Conservation (phyloP, 306 rosid genomes). For the Citrullus colocynthis region DNA sequence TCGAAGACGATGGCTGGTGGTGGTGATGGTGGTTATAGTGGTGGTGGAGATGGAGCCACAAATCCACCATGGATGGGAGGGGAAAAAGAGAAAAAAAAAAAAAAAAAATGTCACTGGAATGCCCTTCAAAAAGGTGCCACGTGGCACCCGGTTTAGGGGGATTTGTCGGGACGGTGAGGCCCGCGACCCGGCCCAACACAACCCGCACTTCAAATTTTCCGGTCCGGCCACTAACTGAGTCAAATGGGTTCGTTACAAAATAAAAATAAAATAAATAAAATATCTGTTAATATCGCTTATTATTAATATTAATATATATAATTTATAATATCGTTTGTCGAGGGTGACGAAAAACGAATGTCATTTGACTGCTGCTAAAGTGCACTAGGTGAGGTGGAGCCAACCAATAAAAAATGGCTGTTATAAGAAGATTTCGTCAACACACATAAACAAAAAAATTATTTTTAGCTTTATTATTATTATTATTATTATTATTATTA, state of each 20-base stretch:
- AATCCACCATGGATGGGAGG: constrained; percentile 12
- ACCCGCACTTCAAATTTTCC: constrained; percentile 14
- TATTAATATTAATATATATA: neutral
- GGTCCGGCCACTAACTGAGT: neutral
- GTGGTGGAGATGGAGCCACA: constrained; percentile 23
- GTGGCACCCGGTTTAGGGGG: constrained; percentile 31
- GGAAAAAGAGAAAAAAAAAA: neutral
- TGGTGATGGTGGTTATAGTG: neutral
- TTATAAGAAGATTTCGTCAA: constrained; percentile 25
- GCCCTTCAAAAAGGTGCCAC: constrained; percentile 17
- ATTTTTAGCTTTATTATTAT: neutral
- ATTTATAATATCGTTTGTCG: neutral
- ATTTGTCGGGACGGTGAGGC: constrained; percentile 31
- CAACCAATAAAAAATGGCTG: constrained; percentile 20
- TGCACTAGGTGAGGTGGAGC: constrained; percentile 21
- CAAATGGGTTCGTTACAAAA: neutral
- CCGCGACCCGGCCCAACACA: constrained; percentile 16
- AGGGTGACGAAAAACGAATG: constrained; percentile 4
- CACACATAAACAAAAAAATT: constrained; percentile 7
- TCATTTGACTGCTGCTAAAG: constrained; percentile 12
- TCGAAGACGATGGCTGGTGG: neutral
- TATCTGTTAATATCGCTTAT: neutral
- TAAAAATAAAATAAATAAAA: neutral
- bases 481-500: neutral
- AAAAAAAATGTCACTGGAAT: constrained; percentile 14